Evolutionary conservation across 306 rosid genomes (phyloP).

Genomic region (Dalbergia cochinchinensis): DNA sequence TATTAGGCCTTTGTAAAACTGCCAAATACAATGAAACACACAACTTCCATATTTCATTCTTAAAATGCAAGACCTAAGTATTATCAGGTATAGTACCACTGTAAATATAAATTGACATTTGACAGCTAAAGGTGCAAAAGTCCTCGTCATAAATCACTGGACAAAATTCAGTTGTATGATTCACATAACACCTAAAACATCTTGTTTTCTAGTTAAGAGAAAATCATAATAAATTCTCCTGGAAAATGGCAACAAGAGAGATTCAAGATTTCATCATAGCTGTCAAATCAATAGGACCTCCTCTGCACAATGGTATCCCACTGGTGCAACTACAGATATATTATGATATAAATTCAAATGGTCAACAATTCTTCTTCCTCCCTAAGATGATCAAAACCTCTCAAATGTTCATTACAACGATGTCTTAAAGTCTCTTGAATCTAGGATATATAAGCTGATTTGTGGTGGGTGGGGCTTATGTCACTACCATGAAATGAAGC

Average conservation of each 20-base stretch:
- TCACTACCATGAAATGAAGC: no score
- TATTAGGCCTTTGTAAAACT: constrained; percentile 19
- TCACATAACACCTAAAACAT: constrained; percentile 18
- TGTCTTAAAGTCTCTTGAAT: not conserved
- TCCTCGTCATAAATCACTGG: no score
- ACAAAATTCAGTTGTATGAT: not conserved
- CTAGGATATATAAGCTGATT: no score
- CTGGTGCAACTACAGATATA: not conserved
- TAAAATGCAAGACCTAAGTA: constrained; percentile 9
- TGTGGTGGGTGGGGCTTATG: no score
- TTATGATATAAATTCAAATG: no score
- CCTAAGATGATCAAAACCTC: not conserved
- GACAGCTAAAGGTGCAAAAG: not conserved
- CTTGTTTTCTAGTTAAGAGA: not conserved
- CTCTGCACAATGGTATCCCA: constrained; percentile 14
- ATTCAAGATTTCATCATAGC: constrained; percentile 26
- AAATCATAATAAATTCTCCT: constrained; percentile 3
- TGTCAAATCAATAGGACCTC: not conserved
- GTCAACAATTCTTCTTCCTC: no score
- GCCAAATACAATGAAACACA: not conserved
- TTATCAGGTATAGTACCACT: not conserved
- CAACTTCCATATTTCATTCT: constrained; percentile 19
- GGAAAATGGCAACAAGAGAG: constrained; percentile 9
- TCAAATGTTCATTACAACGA: not conserved
- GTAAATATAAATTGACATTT: constrained; percentile 25